Evolutionary conservation across 1,139 yeast genomes (phyloP), one percentile per base, ranked within the genome.

Genomic region (Taphrina communis): DNA sequence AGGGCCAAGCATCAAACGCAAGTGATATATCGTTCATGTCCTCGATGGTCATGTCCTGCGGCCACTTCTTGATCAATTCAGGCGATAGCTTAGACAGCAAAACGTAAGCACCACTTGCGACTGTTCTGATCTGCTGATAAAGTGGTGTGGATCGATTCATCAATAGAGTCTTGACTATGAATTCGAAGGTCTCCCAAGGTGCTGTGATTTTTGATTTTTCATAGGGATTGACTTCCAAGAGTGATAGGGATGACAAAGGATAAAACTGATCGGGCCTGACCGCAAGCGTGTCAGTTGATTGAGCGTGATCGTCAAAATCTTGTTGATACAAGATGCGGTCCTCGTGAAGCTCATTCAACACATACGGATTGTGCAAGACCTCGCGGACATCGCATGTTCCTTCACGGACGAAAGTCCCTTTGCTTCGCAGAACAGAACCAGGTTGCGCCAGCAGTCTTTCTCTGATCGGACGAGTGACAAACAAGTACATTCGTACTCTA

Each of bases 161-260:
- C 46, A 63, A 19, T 11, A 63, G 48, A 12, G 61, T 31, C 21
- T 38, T 53, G 17, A 46, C 51, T 38, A 63, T 48, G 21, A 53
- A 63, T 21, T 63, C 67, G 21, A 63, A 63, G 11, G 67, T 55
- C 39, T 63, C 67, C 67, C 67, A 63, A 6, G 67, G 60, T 8
- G 67, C 67, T 8, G 60, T 63, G 36, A 63, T 55, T 42, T 51
- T 48, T 38, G 48, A n/a, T 46, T 53, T 42, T 17, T 46, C 67
- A 21, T 53, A 63, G 2, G 67, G 67, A 35, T 39, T 63, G 55
- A 63, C 19, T 19, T 63, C 67, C 31, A 63, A 19, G 17, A 63
- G 42, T 14, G 67, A 63, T 12, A 63, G 42, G 12, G 52, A 19
- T 19, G 46, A 25, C 61, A 44, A 21, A 8, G 67, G 67, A 51